phyloP scores from a whole-genome alignment of 1,139 yeast species.

The Yamadazyma jaroonii region DNA sequence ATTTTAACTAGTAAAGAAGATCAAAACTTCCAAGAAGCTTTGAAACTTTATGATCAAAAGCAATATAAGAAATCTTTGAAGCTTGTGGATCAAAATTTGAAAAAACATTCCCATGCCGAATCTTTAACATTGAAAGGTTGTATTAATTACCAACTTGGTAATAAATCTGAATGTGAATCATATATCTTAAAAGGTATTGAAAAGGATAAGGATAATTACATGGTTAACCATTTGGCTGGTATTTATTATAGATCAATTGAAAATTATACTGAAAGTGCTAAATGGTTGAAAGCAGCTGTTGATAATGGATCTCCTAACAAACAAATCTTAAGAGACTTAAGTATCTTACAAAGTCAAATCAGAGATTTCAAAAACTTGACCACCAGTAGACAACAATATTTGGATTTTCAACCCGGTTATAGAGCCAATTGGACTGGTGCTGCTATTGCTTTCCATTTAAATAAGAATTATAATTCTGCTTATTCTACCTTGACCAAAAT shows the following conservation, averaged over 20 bases:
- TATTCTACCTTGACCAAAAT: slow-evolving; percentile 70
- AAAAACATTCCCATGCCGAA: slow-evolving; percentile 80
- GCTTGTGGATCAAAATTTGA: slow-evolving; percentile 69
- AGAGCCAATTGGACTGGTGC: slow-evolving; percentile 91
- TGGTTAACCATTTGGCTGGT: slow-evolving; percentile 85
- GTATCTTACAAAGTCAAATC: slow-evolving; percentile 74
- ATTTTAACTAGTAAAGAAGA: slow-evolving; percentile 49
- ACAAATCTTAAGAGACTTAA: slow-evolving; percentile 78
- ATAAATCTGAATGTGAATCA: slow-evolving; percentile 61
- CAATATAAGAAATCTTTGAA: slow-evolving; percentile 87
- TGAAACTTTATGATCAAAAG: slow-evolving; percentile 77
- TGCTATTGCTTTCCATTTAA: slow-evolving; percentile 82
- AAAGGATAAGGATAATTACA: slow-evolving; percentile 57
- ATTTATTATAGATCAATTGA: slow-evolving; percentile 71
- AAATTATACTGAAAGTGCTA: slow-evolving; percentile 73
- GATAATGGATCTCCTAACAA: slow-evolving; percentile 78
- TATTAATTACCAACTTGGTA: slow-evolving; percentile 50
- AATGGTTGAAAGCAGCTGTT: slow-evolving; percentile 75
- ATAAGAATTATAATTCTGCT: slow-evolving; percentile 64
- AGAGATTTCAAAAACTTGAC: slow-evolving; percentile 69
- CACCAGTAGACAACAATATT: slow-evolving; percentile 61
- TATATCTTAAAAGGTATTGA: slow-evolving; percentile 60
- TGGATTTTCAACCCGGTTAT: slow-evolving; percentile 78
- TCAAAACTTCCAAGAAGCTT: slow-evolving; percentile 72
- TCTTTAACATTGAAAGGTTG: slow-evolving; percentile 85